Evolutionary conservation across 495 filamentous ascomycete species (phyloP), one percentile per base, ranked within the genome.

Genomic region (Talaromyces trachyspermus): DNA sequence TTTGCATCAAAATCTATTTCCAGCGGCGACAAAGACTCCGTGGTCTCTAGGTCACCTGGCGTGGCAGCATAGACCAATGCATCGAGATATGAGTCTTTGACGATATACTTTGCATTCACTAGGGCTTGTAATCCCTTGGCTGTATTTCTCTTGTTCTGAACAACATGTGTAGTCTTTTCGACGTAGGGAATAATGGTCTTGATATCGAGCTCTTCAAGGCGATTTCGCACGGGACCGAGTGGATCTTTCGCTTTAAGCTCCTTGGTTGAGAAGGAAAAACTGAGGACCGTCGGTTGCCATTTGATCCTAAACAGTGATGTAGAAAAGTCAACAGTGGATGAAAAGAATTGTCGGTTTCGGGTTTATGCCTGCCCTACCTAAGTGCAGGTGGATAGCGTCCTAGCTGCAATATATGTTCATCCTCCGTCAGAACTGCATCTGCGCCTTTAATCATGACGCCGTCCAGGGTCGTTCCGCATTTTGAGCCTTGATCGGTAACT

Each of bases 91-190:
- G 74, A 75, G 37, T 87, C 77, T 7, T 82, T 79, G 10, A 96
- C 90, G 39, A 97, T 84, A 52, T 81, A 80, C 69, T 75, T 85
- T 10, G 76, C 89, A 52, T 90, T 85, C 41, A 95, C 80, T 18
- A 98, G 71, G n/a, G 87, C 91, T 57, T 95, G 89, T 4, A 97
- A 65, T 0, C 83, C 85, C 50, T 86, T 88, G 2, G 89, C 78
- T 0, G 85, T 89, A 63, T 98, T 98, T 32, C 92, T 77, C 64
- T 95, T 96, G 58, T 78, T 84, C 12, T 87, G 81, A 15, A 97
- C 81, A 15, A 95, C 84, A 61, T 98, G 90, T 0, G 91, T 94
- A 0, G 92, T 96, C 0, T 71, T 62, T 32, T 64, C 76, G 29
- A 74, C 60, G 59, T 86, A 97, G 12, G 83, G 79, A 15, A 76